Percentiles rank a stretch among this genome's conserved stretches.
phyloP scores from a whole-genome alignment of 2,329 filamentous ascomycete species.

The Xylariaceae sp. region DNA sequence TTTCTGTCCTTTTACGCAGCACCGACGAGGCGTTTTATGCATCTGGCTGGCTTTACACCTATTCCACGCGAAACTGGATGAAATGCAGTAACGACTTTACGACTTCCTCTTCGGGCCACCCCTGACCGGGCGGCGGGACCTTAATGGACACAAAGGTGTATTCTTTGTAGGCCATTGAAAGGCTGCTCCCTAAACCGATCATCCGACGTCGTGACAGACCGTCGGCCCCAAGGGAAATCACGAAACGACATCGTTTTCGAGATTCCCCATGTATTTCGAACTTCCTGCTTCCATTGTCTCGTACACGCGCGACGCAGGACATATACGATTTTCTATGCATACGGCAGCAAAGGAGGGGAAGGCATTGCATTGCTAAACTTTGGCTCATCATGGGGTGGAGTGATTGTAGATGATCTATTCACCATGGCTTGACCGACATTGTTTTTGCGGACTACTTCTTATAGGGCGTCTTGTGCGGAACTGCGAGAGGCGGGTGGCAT shows the following conservation, averaged over 20 bases:
- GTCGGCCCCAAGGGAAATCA: slow-evolving; percentile 6
- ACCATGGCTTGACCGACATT: slow-evolving; percentile 1
- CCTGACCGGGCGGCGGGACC: slow-evolving; percentile 4
- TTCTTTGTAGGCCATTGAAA: no score
- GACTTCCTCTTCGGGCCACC: slow-evolving; percentile 13
- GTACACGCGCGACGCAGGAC: slow-evolving; percentile 6
- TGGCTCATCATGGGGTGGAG: slow-evolving; percentile 3
- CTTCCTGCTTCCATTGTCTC: slow-evolving; percentile 5
- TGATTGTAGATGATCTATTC: slow-evolving; percentile 1
- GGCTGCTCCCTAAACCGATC: slow-evolving; percentile 1
- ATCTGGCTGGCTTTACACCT: slow-evolving; percentile 16
- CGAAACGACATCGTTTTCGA: slow-evolving; percentile 7
- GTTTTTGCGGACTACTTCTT: slow-evolving; percentile 7
- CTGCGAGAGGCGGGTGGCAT: no score
- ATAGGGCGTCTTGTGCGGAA: neutral
- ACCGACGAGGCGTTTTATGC: slow-evolving; percentile 20
- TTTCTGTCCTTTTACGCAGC: neutral
- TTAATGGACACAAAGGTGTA: no score
- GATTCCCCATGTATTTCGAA: slow-evolving; percentile 7
- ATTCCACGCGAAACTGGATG: slow-evolving; percentile 15
- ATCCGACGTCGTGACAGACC: neutral
- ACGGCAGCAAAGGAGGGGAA: slow-evolving; percentile 5
- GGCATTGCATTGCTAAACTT: slow-evolving; percentile 3
- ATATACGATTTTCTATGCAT: slow-evolving; percentile 19
- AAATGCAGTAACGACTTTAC: slow-evolving; percentile 30